phyloP scores from a whole-genome alignment of 164 flowering plant genomes.

The Nymphaea thermarum region DNA sequence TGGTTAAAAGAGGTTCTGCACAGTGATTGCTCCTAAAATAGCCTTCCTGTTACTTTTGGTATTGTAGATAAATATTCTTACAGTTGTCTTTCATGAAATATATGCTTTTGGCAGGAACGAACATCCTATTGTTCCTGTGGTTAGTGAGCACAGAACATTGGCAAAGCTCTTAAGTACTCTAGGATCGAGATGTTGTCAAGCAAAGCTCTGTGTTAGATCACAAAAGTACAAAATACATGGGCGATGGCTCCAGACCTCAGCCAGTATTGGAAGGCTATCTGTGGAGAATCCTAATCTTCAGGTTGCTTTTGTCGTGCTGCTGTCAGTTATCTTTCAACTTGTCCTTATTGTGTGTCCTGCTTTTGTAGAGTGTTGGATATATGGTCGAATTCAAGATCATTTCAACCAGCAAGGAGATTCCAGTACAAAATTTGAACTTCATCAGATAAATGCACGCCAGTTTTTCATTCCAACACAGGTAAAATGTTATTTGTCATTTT shows the following conservation, averaged over 20 bases:
- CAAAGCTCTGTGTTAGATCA: slow-evolving; percentile 52
- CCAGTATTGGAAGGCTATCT: slow-evolving; percentile 92
- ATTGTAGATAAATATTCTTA: no score
- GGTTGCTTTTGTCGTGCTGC: slow-evolving; percentile 21
- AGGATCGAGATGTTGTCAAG: slow-evolving; percentile 78
- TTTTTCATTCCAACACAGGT: slow-evolving; percentile 86
- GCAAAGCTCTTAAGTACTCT: slow-evolving; percentile 87
- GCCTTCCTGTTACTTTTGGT: no score
- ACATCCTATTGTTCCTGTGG: slow-evolving; percentile 78
- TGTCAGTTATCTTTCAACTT: not conserved
- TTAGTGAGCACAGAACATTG: slow-evolving; percentile 82
- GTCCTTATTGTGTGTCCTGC: not conserved
- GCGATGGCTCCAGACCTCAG: slow-evolving; percentile 97
- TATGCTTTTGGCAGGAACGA: slow-evolving; percentile 53
- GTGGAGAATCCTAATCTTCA: slow-evolving; percentile 99
- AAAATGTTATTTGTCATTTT: not conserved
- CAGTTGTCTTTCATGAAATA: not conserved
- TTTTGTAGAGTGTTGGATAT: slow-evolving; percentile 82
- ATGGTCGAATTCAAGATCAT: slow-evolving; percentile 47
- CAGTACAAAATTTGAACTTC: slow-evolving; percentile 19
- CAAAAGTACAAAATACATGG: slow-evolving; percentile 80
- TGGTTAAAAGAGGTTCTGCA: no score
- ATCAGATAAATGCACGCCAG: slow-evolving; percentile 73
- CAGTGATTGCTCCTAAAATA: no score
- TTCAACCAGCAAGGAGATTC: slow-evolving; percentile 12